Base-by-base conservation (phyloP, 441 rosid genomes). In the Iberis amara region DNA sequence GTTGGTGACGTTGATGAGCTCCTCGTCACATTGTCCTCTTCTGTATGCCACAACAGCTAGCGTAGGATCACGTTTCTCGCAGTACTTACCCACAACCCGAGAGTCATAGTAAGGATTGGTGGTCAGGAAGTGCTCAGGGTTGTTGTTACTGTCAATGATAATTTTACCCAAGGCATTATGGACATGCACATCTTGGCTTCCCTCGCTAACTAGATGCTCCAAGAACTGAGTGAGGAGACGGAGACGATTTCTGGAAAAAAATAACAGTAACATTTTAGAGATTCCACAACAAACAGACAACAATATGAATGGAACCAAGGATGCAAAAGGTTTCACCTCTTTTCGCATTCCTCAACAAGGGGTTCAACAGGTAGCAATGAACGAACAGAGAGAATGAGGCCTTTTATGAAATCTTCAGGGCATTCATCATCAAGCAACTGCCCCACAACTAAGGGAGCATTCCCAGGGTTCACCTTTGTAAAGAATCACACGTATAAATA, bases 121-220 rank as follows among this genome's bases (percentile, higher is more conserved):
- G 33, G 98, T 95, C 18, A 94, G 94, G 64, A 91, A 94, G 68
- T 87, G 98, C 75, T 94, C 99, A 5, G 99, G 99, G 62, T 90
- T 94, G 80, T 94, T 90, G 65, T 84, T 86, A 75, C 98, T 94
- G 50, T 94, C 99, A 42, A 90, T 90, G 54, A 94, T 94, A 33
- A 94, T 94, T 86, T 94, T 94, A 73, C 99, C 98, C 72, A 94
- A 74, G 54, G 98, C 98, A 81, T 94, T 91, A 69, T 94, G 99
- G 51, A 91, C 99, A 70, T 94, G 99, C 13, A 86, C 96, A 78
- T 94, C 99, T 65, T 88, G 95, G 82, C 99, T 94, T 68, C 99
- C 98, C 78, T 94, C 99, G 62, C 94, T 91, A 42, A 94, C 99
- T 68, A 94, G 90, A 79, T 94, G 98, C 87, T 94, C 98, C 86